These are phyloP conservation scores for Alternaria infectoria DNA, from an alignment of 2,329 filamentous ascomycete genomes.

Conservation along the genomic window DNA sequence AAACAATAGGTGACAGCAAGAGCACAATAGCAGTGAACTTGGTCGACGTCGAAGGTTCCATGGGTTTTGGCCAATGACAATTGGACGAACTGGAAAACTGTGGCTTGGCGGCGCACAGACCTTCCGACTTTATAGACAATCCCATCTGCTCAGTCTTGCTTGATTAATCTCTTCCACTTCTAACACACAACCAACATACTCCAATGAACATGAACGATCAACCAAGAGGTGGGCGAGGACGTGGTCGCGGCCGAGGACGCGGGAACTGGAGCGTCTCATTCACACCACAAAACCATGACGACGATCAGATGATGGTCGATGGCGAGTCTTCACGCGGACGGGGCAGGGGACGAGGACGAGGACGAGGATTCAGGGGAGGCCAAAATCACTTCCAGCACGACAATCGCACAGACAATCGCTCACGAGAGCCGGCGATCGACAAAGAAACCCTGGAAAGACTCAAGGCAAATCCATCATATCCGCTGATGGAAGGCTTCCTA, in stretches of 20 bases:
- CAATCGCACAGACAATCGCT: conserved; percentile 63
- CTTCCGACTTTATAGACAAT: conserved; percentile 4
- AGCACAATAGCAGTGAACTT: neutral
- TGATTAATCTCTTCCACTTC: neutral
- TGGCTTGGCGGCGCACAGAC: conserved; percentile 22
- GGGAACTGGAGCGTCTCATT: conserved; percentile 12
- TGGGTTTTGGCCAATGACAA: conserved; percentile 3
- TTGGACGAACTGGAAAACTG: neutral
- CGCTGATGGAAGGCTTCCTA: conserved; percentile 74
- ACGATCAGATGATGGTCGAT: conserved; percentile 21
- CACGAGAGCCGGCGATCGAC: conserved; percentile 73
- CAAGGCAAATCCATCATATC: conserved; percentile 52
- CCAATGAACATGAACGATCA: conserved; percentile 8
- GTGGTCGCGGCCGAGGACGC: conserved; percentile 23
- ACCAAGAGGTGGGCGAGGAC: conserved; percentile 21
- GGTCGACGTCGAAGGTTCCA: conserved; percentile 1
- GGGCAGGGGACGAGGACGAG: conserved; percentile 27
- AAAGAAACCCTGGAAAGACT: conserved; percentile 23
- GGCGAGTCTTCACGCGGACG: conserved; percentile 15
- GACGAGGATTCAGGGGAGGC: conserved; percentile 17
- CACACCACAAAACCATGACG: conserved; percentile 9
- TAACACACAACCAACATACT: conserved; percentile 6
- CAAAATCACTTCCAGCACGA: conserved; percentile 18
- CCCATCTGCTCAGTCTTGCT: conserved; percentile 2
- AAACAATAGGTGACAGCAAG: neutral